These are phyloP conservation scores for Wickerhamomyces queroliae DNA, from an alignment of 805 yeast genomes.

Conservation along the genomic window DNA sequence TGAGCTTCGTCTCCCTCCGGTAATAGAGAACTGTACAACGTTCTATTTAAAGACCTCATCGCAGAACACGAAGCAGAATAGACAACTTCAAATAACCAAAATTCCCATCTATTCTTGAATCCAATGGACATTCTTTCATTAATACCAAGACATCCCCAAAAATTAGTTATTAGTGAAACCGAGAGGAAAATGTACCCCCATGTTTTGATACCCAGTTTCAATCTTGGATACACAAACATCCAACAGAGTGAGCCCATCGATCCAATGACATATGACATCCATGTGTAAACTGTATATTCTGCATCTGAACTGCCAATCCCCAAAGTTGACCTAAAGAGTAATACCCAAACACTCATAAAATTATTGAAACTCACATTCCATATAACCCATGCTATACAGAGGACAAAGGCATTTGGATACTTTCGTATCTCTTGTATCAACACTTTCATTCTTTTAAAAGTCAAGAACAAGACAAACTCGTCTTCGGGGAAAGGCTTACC, in stretches of 20 bases:
- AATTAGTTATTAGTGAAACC: constrained; percentile 27
- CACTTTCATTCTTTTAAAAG: constrained; percentile 22
- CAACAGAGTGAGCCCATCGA: constrained; percentile 30
- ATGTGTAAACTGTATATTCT: constrained; percentile 33
- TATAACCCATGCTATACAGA: constrained; percentile 35
- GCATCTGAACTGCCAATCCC: constrained; percentile 33
- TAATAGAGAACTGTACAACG: constrained; percentile 30
- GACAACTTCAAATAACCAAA: constrained; percentile 35
- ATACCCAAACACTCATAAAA: constrained; percentile 29
- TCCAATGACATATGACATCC: constrained; percentile 30
- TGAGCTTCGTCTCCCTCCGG: constrained; percentile 39
- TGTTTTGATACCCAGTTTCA: constrained; percentile 22
- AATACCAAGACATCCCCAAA: constrained; percentile 35
- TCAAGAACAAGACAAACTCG: constrained; percentile 21
- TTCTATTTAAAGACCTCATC: constrained; percentile 31
- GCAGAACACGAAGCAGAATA: constrained; percentile 30
- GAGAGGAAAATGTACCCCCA: constrained; percentile 32
- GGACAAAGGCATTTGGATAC: constrained; percentile 29
- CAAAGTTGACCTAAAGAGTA: constrained; percentile 33
- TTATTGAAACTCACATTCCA: constrained; percentile 34
- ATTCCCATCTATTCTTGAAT: constrained; percentile 36
- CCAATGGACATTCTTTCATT: constrained; percentile 25
- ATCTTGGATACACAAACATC: constrained; percentile 30
- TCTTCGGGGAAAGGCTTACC: constrained; percentile 24
- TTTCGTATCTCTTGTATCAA: constrained; percentile 22